A percentile compares a stretch with the other conserved stretches of the same genome.
Evolutionary conservation across 176 grass and related monocot genomes (phyloP).

Genomic region (Oryza meridionalis): DNA sequence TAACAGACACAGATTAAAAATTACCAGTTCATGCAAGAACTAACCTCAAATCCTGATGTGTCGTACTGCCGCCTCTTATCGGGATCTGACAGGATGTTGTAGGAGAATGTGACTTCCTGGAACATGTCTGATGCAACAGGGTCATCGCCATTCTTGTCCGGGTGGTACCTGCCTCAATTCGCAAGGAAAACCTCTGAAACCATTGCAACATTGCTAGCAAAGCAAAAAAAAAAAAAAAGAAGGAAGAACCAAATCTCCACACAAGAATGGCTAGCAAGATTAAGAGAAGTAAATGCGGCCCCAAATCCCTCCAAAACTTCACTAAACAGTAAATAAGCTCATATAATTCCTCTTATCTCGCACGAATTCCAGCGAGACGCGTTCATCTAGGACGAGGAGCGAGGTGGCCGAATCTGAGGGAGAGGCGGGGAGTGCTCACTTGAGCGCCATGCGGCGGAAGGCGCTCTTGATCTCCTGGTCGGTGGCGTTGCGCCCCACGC

Average conservation of each 20-base stretch:
- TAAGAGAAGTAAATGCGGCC: neutral
- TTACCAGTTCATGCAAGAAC: neutral
- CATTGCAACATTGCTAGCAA: neutral
- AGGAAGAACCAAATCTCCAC: neutral
- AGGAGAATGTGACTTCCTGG: conserved; percentile 95
- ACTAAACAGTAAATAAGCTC: neutral
- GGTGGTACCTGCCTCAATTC: conserved; percentile 71
- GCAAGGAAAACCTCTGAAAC: neutral
- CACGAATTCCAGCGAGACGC: neutral
- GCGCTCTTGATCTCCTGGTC: conserved; percentile 98
- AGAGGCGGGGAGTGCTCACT: conserved; percentile 52
- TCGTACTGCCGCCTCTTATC: conserved; percentile 88
- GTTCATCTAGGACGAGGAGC: neutral
- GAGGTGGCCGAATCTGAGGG: conserved; percentile 17
- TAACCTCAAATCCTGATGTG: conserved; percentile 90
- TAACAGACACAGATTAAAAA: neutral
- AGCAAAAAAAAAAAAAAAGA: too few species aligned
- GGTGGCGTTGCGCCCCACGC: conserved; percentile 74
- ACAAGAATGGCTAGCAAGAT: neutral
- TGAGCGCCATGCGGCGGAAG: conserved; percentile 97
- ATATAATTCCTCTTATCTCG: neutral
- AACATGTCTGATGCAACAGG: conserved; percentile 81
- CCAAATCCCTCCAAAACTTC: conserved; percentile 1
- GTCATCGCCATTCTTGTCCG: conserved; percentile 95
- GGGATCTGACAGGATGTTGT: conserved; percentile 88